These are phyloP conservation scores for Pseudogymnoascus sp. DNA, from an alignment of 2,329 filamentous ascomycete species.

Conservation along the genomic window DNA sequence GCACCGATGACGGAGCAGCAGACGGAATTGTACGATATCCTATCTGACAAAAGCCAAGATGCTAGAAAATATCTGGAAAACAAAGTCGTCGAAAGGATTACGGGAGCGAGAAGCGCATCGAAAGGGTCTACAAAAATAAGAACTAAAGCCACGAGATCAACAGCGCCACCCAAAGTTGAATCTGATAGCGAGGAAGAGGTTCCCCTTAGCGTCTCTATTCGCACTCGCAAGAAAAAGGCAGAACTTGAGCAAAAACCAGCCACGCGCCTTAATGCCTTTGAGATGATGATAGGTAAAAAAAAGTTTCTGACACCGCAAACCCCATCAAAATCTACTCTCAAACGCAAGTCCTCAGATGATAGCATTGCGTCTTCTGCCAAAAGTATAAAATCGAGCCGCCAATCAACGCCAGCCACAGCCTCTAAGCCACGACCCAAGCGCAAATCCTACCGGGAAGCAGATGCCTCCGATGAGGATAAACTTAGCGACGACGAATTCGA, in stretches of 20 bases:
- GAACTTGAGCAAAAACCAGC: constrained; percentile 12
- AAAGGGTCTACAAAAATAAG: constrained; percentile 5
- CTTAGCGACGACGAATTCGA: constrained; percentile 83
- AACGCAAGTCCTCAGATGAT: constrained; percentile 43
- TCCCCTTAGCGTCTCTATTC: constrained; percentile 17
- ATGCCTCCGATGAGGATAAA: constrained; percentile 51
- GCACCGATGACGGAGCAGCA: constrained; percentile 87
- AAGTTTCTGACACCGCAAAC: constrained; percentile 11
- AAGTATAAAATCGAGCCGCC: constrained; percentile 64
- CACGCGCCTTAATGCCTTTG: constrained; percentile 35
- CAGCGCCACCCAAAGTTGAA: constrained; percentile 14
- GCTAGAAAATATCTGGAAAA: constrained; percentile 72
- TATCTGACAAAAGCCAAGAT: constrained; percentile 49
- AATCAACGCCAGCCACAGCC: constrained; percentile 59
- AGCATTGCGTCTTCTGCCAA: constrained; percentile 47
- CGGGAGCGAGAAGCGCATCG: constrained; percentile 17
- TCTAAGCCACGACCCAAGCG: constrained; percentile 38
- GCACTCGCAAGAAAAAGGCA: constrained; percentile 18
- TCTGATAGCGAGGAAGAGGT: constrained; percentile 25
- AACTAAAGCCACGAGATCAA: not conserved
- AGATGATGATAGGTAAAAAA: constrained; percentile 28
- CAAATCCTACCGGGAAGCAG: constrained; percentile 43
- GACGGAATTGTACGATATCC: constrained; percentile 72
- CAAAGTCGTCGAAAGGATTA: constrained; percentile 62
- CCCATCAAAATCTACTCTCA: constrained; percentile 36